phyloP scores from a whole-genome alignment of 768 basidiomycete species.

The Phlebiopsis gigantea region DNA sequence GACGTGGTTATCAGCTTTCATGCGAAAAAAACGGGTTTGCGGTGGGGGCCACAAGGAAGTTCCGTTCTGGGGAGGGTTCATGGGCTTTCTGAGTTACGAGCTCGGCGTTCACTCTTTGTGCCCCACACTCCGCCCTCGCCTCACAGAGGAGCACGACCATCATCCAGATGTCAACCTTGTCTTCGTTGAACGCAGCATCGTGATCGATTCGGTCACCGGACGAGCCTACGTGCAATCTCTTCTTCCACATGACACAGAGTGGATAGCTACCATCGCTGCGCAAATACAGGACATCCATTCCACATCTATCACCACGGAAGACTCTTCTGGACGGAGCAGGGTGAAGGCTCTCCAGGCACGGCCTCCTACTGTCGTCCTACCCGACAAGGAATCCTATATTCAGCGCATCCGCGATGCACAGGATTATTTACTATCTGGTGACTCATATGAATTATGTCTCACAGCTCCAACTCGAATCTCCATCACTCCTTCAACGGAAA shows the following conservation, averaged over 20 bases:
- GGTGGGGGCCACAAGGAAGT: conserved; percentile 42
- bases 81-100: conserved; percentile 79
- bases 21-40: conserved; percentile 43
- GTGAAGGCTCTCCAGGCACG: conserved; percentile 14
- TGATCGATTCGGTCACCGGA: conserved; percentile 51
- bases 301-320: conserved; percentile 12
- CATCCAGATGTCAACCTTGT: conserved; percentile 74
- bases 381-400: conserved; percentile 58
- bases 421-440: conserved; percentile 71
- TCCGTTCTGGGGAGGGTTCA: conserved; percentile 82
- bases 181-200: conserved; percentile 75
- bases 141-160: conserved; percentile 15
- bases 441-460: conserved; percentile 91
- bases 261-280: conserved; percentile 45
- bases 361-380: conserved; percentile 39
- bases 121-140: conserved; percentile 31
- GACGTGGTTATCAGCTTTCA: conserved; percentile 71
- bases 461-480: conserved; percentile 67
- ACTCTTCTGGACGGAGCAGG: conserved; percentile 6
- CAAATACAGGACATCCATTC: conserved; percentile 22
- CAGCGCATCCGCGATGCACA: conserved; percentile 65
- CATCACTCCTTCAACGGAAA: conserved; percentile 31
- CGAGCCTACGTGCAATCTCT: conserved; percentile 62
- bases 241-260: conserved; percentile 48
- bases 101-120: conserved; percentile 57